phyloP scores from a whole-genome alignment of 257 asterid genomes.

The Eustoma russellianum region DNA sequence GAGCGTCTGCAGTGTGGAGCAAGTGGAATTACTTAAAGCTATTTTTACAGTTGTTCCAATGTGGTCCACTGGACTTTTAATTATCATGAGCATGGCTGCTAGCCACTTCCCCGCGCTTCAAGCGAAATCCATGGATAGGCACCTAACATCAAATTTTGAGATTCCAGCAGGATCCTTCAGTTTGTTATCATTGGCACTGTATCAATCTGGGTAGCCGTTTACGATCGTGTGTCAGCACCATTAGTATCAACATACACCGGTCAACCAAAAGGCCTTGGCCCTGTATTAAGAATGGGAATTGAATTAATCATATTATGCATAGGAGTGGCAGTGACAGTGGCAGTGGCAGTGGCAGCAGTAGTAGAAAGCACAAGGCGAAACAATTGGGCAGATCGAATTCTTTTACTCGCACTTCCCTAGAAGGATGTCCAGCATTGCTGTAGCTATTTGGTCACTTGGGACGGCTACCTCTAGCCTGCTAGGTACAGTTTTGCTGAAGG shows the following conservation, averaged over 20 bases:
- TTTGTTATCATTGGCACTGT: neutral
- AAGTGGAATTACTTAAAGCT: slow-evolving; percentile 10
- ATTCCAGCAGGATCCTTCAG: slow-evolving; percentile 19
- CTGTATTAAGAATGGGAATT: slow-evolving; percentile 9
- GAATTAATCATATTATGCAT: slow-evolving; percentile 7
- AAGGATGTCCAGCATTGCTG: slow-evolving; percentile 18
- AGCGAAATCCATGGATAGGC: slow-evolving; percentile 12
- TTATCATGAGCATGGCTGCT: neutral
- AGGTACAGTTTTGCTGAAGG: slow-evolving; percentile 13
- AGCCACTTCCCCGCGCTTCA: slow-evolving; percentile 9
- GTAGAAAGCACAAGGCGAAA: slow-evolving; percentile 11
- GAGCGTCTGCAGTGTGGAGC: slow-evolving; percentile 16
- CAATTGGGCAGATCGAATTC: slow-evolving; percentile 16
- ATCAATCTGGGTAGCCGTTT: slow-evolving; percentile 10
- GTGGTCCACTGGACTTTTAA: slow-evolving; percentile 13
- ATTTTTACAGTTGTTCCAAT: slow-evolving; percentile 12
- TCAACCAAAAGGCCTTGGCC: slow-evolving; percentile 4
- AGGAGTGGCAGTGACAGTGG: no score
- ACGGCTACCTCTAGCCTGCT: slow-evolving; percentile 10
- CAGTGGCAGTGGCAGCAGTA: slow-evolving; percentile 15
- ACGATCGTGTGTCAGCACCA: slow-evolving; percentile 12
- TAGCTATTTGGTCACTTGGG: slow-evolving; percentile 9
- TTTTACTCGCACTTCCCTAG: slow-evolving; percentile 15
- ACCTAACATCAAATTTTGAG: slow-evolving; percentile 10
- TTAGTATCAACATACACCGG: slow-evolving; percentile 7